Percentiles rank a stretch among this genome's conserved stretches.
Evolutionary conservation across 345 rosid genomes (phyloP).

Genomic region (Salix viminalis): DNA sequence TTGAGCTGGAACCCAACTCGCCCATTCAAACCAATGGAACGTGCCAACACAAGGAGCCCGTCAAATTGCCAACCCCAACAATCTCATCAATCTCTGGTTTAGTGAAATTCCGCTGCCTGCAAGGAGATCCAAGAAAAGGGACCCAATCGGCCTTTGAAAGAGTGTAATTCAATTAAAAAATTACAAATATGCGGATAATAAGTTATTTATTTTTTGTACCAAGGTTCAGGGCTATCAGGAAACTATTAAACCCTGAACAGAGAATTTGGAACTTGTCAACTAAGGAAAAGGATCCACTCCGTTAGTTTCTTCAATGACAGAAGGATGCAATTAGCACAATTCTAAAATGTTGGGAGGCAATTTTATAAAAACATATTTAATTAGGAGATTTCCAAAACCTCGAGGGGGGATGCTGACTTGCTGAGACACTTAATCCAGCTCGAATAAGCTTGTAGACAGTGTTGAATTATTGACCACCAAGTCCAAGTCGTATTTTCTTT

Average conservation of each 20-base stretch:
- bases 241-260: background rate
- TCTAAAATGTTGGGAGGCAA: background rate
- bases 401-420: too few species aligned
- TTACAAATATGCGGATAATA: too few species aligned
- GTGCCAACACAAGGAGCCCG: constrained; percentile 91
- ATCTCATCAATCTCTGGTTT: constrained; percentile 92
- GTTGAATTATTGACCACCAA: background rate
- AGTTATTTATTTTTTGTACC: too few species aligned
- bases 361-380: too few species aligned
- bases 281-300: background rate
- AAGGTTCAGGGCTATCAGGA: background rate
- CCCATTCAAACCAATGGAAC: constrained; percentile 89
- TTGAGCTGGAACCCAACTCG: constrained; percentile 20
- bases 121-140: constrained; percentile 94
- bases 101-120: constrained; percentile 86
- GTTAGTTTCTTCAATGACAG: background rate
- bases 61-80: constrained; percentile 76
- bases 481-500: background rate
- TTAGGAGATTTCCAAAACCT: too few species aligned
- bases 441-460: background rate
- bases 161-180: constrained; percentile 5
- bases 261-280: background rate
- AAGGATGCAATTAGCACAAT: background rate
- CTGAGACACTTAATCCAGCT: background rate
- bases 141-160: constrained; percentile 80